Evolutionary conservation across 1,139 yeast species (phyloP).

Genomic region (Blastobotrys malaysiensis): DNA sequence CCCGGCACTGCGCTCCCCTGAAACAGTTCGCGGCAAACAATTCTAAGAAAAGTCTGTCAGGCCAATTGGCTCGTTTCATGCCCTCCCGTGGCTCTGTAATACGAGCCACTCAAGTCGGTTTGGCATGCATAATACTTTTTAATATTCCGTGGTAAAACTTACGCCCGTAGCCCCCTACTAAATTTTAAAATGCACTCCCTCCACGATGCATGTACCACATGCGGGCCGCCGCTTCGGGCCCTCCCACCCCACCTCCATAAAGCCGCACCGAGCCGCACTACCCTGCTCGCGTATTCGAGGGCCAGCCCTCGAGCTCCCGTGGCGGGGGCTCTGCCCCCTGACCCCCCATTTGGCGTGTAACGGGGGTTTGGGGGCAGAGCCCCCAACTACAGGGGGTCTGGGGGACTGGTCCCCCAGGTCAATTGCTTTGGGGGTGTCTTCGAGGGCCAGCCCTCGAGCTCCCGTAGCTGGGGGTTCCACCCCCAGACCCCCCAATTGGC

Average conservation of each 20-base stretch:
- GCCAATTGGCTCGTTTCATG: no score
- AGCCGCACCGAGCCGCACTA: not conserved
- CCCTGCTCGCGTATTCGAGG: no score
- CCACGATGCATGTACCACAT: not conserved
- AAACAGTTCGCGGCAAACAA: not conserved
- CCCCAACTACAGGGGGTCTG: no score
- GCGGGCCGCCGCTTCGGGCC: not conserved
- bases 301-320: not conserved
- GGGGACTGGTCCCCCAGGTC: no score
- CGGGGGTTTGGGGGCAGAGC: no score
- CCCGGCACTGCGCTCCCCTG: not conserved
- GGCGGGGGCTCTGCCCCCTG: no score
- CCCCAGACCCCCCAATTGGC: not conserved
- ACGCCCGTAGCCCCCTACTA: conserved; percentile 1
- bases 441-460: not conserved
- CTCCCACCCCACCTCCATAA: no score
- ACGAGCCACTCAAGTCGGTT: no score
- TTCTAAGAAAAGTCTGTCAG: not conserved
- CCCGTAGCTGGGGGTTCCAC: not conserved
- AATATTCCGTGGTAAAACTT: not conserved
- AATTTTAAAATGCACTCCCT: not conserved
- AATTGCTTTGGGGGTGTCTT: no score
- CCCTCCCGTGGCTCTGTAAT: no score
- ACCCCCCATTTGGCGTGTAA: no score
- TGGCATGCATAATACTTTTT: not conserved